phyloP scores from a whole-genome alignment of 1,284 basidiomycete genomes.

The Ustilago curta region DNA sequence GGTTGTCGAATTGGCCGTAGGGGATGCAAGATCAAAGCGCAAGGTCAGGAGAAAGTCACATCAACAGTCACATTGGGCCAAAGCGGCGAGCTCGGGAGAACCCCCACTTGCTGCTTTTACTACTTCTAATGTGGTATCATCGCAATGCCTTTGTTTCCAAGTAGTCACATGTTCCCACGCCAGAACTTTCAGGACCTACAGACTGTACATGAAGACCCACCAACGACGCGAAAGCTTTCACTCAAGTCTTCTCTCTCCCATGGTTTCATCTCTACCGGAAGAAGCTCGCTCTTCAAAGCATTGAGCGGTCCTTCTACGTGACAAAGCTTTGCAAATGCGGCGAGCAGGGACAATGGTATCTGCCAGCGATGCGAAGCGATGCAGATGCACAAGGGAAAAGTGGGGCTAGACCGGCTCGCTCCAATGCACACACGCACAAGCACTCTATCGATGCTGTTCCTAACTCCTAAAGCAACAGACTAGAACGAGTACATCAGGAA shows the following conservation, averaged over 20 bases:
- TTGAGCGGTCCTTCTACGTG: background rate
- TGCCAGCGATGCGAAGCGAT: slow-evolving; percentile 21
- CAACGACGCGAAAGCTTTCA: background rate
- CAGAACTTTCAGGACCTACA: background rate
- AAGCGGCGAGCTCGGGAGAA: no score
- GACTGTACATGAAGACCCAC: slow-evolving; percentile 8
- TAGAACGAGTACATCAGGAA: no score
- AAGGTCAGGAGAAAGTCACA: no score
- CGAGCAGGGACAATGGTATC: no score
- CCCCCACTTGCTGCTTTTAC: no score
- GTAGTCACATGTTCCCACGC: background rate
- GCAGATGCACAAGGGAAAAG: background rate
- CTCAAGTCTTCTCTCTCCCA: background rate
- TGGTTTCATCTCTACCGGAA: background rate
- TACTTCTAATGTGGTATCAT: background rate
- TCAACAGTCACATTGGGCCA: no score
- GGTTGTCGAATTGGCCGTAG: background rate
- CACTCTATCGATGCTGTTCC: background rate
- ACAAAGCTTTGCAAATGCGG: no score
- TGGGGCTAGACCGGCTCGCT: slow-evolving; percentile 1
- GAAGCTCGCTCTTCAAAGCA: background rate
- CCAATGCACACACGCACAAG: background rate
- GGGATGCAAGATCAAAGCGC: no score
- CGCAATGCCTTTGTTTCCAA: background rate
- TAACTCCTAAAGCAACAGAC: no score